A percentile compares a stretch with the other conserved stretches of the same genome.
Evolutionary conservation across 768 basidiomycete genomes (phyloP).

Genomic region (Suillus alpinus): DNA sequence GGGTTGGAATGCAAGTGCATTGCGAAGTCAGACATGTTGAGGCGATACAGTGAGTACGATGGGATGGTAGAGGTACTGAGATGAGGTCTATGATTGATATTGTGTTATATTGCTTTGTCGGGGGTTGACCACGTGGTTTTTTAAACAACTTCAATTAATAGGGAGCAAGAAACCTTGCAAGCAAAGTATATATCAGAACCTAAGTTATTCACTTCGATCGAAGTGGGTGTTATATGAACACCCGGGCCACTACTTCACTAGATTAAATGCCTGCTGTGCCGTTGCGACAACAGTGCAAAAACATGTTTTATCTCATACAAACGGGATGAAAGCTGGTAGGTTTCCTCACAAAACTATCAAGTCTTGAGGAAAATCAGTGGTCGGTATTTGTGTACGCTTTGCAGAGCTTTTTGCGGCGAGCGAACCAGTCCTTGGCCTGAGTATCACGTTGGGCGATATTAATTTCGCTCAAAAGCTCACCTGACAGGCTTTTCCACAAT

Average conservation of each 20-base stretch:
- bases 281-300: not conserved
- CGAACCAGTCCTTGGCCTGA: constrained; percentile 26
- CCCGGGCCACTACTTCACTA: not conserved
- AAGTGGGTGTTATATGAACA: not conserved
- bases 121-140: too few relatives aligned
- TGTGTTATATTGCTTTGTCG: too few relatives aligned
- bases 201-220: not conserved
- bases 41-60: not conserved
- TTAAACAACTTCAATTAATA: not conserved
- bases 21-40: not conserved
- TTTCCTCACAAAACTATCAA: not conserved
- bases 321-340: not conserved
- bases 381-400: not conserved
- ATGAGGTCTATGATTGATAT: too few relatives aligned
- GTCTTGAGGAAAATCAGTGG: not conserved
- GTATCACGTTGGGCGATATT: not conserved
- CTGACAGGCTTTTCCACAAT: constrained; percentile 27
- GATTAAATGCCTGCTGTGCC: not conserved
- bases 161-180: not conserved
- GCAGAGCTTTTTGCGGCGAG: constrained; percentile 29
- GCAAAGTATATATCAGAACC: not conserved
- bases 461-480: constrained; percentile 7
- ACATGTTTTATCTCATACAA: not conserved
- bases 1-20: constrained; percentile 8
- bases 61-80: not conserved